These are phyloP conservation scores for Boletus tomentosulus DNA, from an alignment of 768 basidiomycete genomes.

Conservation along the genomic window DNA sequence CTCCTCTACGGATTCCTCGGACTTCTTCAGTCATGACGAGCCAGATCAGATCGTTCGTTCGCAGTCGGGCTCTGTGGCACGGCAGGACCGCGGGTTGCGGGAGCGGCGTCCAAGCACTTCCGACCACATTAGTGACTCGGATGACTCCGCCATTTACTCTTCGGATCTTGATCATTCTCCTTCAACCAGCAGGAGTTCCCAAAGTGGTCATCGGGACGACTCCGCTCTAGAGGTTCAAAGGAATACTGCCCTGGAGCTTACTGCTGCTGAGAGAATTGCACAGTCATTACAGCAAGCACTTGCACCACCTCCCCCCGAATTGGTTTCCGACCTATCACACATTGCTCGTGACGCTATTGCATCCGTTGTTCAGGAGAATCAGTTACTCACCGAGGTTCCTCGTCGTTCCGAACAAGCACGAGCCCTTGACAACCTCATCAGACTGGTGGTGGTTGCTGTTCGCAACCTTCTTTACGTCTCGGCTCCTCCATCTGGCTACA, in stretches of 20 bases:
- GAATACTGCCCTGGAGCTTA: constrained; percentile 41
- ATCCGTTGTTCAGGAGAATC: constrained; percentile 53
- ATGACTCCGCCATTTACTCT: constrained; percentile 60
- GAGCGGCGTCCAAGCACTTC: constrained; percentile 29
- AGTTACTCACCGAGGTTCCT: constrained; percentile 42
- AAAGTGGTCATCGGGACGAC: constrained; percentile 23
- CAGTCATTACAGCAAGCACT: constrained; percentile 59
- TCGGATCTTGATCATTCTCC: constrained; percentile 32
- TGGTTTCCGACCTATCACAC: constrained; percentile 58
- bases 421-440: constrained; percentile 60
- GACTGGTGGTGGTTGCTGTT: constrained; percentile 62
- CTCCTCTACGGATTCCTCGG: constrained; percentile 34
- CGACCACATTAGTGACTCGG: constrained; percentile 65
- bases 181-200: constrained; percentile 29
- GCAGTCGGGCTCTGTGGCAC: constrained; percentile 35
- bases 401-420: constrained; percentile 53
- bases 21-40: constrained; percentile 21
- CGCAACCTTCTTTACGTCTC: constrained; percentile 73
- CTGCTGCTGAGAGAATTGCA: constrained; percentile 65
- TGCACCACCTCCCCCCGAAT: constrained; percentile 52
- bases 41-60: constrained; percentile 21
- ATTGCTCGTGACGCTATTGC: constrained; percentile 56
- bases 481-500: constrained; percentile 55
- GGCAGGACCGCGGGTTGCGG: constrained; percentile 23
- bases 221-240: constrained; percentile 14